Base-by-base conservation (phyloP, 2,329 filamentous ascomycete species). In the Aplosporella prunicola region DNA sequence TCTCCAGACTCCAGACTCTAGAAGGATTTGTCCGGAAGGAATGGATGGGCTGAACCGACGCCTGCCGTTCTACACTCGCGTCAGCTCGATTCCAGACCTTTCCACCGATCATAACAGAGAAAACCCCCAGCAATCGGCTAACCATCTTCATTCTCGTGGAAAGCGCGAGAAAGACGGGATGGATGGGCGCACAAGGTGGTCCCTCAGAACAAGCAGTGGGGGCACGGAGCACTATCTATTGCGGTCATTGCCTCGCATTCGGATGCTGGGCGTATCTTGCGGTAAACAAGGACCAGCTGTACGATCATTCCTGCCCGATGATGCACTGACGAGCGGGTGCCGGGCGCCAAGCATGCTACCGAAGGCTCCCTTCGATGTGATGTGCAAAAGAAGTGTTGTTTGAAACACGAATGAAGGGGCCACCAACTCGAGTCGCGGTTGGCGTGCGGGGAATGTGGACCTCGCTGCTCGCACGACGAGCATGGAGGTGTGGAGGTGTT, bases 231-330 rank as follows among this genome's bases (percentile, higher is more conserved):
- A 95, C 56, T 76, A n/a, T n/a, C n/a, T n/a, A 79, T 50, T 93
- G 85, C 51, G 73, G 74, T 14, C 69, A 75, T 48, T 80, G 76
- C n/a, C n/a, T 48, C 72, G 66, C 1, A 51, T 73, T n/a, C 46
- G 74, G 74, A 14, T 80, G 76, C 46, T n/a, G n/a, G n/a, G n/a
- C n/a, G 66, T 68, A 7, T 73, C 74, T 2, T 76, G 72, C 31
- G 76, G 78, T 45, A 95, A 95, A 63, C 78, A 82, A 56, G 86
- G 88, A 0, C 82, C 88, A 0, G 72, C 75, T 0, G 76, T 83
- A 16, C n/a, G n/a, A n/a, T 76, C 76, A 5, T 95, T 78, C 68
- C 66, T 95, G 10, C 83, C 83, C 0, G 84, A 87, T 48, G 87
- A 89, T 2, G 81, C 79, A 1, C n/a, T n/a, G n/a, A n/a, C 70